A percentile compares a stretch with the other conserved stretches of the same genome.
These are phyloP conservation scores for Gossypium trilobum DNA, from an alignment of 441 rosid species.

Conservation along the genomic window DNA sequence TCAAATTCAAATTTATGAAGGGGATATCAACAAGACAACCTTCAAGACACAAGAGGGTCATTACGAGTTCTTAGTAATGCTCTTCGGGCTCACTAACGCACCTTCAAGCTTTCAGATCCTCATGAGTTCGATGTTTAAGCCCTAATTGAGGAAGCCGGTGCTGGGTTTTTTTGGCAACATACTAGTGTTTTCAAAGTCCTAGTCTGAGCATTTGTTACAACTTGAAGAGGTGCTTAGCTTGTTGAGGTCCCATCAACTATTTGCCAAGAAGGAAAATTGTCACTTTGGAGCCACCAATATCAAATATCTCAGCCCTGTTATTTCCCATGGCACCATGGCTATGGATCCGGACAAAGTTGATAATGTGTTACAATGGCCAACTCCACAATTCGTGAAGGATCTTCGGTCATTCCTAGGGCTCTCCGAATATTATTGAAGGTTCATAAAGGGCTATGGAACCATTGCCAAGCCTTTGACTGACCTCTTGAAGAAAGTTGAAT, in stretches of 20 bases:
- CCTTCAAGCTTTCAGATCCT: background rate
- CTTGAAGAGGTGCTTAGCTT: background rate
- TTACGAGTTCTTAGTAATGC: background rate
- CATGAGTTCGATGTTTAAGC: background rate
- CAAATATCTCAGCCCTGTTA: background rate
- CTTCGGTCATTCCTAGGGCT: background rate
- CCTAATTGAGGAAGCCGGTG: background rate
- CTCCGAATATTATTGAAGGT: background rate
- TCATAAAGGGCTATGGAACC: background rate
- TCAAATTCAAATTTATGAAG: background rate
- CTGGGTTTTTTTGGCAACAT: background rate
- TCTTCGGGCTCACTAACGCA: background rate
- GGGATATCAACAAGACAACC: background rate
- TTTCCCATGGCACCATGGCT: background rate
- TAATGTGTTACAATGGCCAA: background rate
- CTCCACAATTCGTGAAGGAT: background rate
- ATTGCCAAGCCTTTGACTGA: background rate
- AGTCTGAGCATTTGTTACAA: background rate
- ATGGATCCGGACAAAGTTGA: background rate
- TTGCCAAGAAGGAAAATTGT: background rate
- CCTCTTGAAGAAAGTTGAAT: background rate
- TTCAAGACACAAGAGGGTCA: background rate
- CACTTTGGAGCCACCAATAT: background rate
- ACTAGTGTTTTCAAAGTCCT: background rate
- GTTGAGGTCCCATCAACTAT: background rate